A percentile compares a stretch with the other conserved stretches of the same genome.
phyloP scores from a whole-genome alignment of 345 rosid species.

The Citrus sp. region DNA sequence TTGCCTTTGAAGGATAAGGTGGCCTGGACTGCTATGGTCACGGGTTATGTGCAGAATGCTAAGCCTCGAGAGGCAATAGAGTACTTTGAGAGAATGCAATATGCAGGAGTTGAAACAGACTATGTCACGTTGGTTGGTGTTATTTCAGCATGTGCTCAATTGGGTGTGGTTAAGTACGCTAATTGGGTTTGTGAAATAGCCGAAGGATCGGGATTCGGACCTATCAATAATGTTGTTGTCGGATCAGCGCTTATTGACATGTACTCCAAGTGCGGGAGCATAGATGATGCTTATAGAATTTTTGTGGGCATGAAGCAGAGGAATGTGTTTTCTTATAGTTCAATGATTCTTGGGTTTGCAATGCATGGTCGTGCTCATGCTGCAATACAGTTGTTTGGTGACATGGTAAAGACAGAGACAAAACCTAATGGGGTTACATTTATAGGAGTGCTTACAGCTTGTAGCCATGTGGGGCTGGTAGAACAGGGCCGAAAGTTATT shows the following conservation, averaged over 20 bases:
- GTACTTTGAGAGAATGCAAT: slow-evolving; percentile 59
- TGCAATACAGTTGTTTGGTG: slow-evolving; percentile 56
- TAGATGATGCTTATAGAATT: slow-evolving; percentile 57
- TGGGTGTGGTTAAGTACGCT: slow-evolving; percentile 57
- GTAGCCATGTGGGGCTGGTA: slow-evolving; percentile 60
- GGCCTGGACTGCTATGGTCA: slow-evolving; percentile 80
- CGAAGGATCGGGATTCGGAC: slow-evolving; percentile 32
- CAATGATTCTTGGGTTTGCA: slow-evolving; percentile 83
- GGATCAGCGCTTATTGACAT: slow-evolving; percentile 82
- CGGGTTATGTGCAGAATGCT: slow-evolving; percentile 67
- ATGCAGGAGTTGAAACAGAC: slow-evolving; percentile 42
- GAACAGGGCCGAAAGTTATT: slow-evolving; percentile 60
- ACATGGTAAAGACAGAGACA: slow-evolving; percentile 50
- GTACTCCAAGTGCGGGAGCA: slow-evolving; percentile 79
- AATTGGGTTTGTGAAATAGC: slow-evolving; percentile 46
- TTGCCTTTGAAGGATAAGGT: slow-evolving; percentile 59
- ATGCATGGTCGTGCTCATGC: slow-evolving; percentile 64
- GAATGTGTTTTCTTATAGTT: slow-evolving; percentile 75
- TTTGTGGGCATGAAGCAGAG: slow-evolving; percentile 51
- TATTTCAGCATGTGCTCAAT: slow-evolving; percentile 80
- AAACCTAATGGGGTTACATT: slow-evolving; percentile 75
- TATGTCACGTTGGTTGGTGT: slow-evolving; percentile 56
- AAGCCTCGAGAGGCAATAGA: slow-evolving; percentile 66
- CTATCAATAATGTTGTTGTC: slow-evolving; percentile 41
- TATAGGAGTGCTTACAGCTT: slow-evolving; percentile 76